Evolutionary conservation across 495 filamentous ascomycete species (phyloP), one percentile per base, ranked within the genome.

Genomic region (Gamarada debralockiae): DNA sequence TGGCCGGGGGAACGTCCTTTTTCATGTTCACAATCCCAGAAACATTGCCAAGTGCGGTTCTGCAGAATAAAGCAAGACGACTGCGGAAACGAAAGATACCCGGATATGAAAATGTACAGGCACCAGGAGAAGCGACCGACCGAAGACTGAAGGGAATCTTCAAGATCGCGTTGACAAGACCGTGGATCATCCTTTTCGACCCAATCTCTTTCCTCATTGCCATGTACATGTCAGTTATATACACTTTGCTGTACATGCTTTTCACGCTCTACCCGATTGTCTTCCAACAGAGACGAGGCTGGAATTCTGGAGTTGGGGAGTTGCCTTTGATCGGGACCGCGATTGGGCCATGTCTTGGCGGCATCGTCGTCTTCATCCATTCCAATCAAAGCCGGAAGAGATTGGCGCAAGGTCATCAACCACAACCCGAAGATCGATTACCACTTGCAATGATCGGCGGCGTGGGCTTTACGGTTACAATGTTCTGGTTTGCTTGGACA

Each of bases 11-110:
- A 27, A 66, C 74, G 23, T 79, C 89, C 47, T 57, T 82, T 33
- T 62, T 87, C 14, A 70, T 85, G 44, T 83, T 95, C 2, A 71
- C 75, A 21, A 68, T 75, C 14, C 92, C 92, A 6, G 92, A 96
- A 70, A 97, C 92, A 0, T 92, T 95, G 63, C 80, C 68, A 0
- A 68, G 74, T 10, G 78, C 82, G 17, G 74, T 96, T 14, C 75
- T 96, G 31, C 80, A 86, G 49, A 72, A 75, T 24, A 89, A 90
- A 47, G 92, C 92, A 1, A 73, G 69, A 13, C 70, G 40, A 73
- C 76, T 59, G 69, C 90, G 40, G 80, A 83, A 37, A 63, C 80
- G 64, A 72, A 84, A 55, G 91, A 84, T 17, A 83, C 84, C n/a
- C 80, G 92, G 52, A 61, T 70, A 33, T 76, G 80, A 65, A 51